Percentiles rank a stretch among this genome's conserved stretches.
Conservation (phyloP, 495 filamentous ascomycete species). For the Sphaerosporella brunnea region DNA sequence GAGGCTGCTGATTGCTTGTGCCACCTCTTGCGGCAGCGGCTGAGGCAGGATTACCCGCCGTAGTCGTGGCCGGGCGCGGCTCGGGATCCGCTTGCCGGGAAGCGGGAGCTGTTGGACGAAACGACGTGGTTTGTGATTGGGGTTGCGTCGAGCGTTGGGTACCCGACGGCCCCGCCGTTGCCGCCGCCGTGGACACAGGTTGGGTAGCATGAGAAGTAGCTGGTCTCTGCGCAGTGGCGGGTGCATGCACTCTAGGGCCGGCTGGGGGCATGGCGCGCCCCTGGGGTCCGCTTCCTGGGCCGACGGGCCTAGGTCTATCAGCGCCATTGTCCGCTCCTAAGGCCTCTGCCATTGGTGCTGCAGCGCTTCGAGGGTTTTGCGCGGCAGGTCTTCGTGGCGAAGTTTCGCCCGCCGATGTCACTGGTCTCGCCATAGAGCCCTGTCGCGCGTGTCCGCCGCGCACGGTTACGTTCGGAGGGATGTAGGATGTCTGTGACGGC, state of each 20-base stretch:
- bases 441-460: constrained; percentile 20
- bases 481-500: constrained; percentile 9
- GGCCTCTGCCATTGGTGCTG: neutral
- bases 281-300: constrained; percentile 1
- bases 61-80: neutral
- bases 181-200: neutral
- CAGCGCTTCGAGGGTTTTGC: neutral
- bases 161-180: constrained; percentile 1
- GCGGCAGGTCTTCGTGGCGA: neutral
- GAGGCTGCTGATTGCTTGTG: constrained; percentile 24
- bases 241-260: constrained; percentile 4
- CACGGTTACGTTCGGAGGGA: constrained; percentile 3
- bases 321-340: neutral
- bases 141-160: constrained; percentile 10
- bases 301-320: neutral
- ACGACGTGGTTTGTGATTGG: constrained; percentile 14
- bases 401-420: neutral
- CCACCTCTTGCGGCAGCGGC: neutral
- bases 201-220: constrained; percentile 1
- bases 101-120: constrained; percentile 2
- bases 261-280: neutral
- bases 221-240: neutral
- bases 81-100: neutral
- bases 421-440: constrained; percentile 9
- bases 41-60: neutral